Evolutionary conservation across 2,329 filamentous ascomycete genomes (phyloP), one percentile per base, ranked within the genome.

Genomic region (Neopestalotiopsis clavispora): DNA sequence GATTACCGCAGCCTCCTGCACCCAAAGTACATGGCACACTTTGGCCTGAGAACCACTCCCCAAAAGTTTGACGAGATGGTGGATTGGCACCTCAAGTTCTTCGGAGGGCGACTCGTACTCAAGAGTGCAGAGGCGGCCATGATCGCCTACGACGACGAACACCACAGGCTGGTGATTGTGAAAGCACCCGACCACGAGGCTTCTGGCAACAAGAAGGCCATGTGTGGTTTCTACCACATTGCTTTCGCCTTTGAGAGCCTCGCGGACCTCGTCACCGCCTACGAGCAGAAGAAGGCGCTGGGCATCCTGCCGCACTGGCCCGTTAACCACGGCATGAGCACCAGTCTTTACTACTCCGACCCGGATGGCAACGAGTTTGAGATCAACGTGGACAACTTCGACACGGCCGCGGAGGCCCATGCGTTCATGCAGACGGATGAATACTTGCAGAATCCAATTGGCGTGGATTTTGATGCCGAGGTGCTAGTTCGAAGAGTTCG

Each of bases 291-390:
- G 20, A 81, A 80, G 69, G 72, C 71, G 0, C 68, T 72, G 4
- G 80, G 79, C 0, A 81, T 84, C 58, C 14, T 73, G 38, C 84
- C 85, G 0, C 38, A 77, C 4, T 84, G 82, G 82, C 79, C 74
- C 68, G 77, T 84, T 40, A 84, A 86, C 72, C 84, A 87, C 72
- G 84, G 85, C 3, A 77, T 79, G 1, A 86, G 81, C 1, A 83
- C 78, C 0, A 82, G 79, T 71, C 81, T 86, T 52, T 86, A 86
- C 73, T 86, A 86, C 72, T 68, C 70, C 7, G 84, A 86, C 72
- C 84, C 84, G 4, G 84, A 87, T 72, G 82, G 83, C 13, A 86
- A 86, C 73, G 70, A 76, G 71, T 66, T 86, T 38, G 85, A 86
- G 75, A 80, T 78, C 4, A 83, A 86, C 71, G 80, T 84, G 2